phyloP scores from a whole-genome alignment of 805 yeast genomes.

The Pichia exigua region DNA sequence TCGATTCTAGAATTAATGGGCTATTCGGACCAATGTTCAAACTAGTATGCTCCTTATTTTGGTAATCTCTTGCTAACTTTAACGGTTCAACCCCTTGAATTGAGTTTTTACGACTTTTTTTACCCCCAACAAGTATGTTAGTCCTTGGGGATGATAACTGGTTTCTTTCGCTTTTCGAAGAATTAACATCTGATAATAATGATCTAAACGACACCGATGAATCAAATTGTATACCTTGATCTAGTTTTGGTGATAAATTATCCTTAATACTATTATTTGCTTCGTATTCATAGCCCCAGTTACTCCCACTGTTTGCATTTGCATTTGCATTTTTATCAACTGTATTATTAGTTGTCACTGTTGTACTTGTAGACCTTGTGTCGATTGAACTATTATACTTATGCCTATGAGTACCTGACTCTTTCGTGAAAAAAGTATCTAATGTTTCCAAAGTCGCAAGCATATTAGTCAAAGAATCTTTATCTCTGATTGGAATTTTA shows the following conservation, averaged over 20 bases:
- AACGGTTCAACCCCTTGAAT: constrained; percentile 17
- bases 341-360: constrained; percentile 17
- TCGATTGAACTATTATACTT: constrained; percentile 51
- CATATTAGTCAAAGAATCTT: constrained; percentile 76
- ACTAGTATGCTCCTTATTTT: neutral
- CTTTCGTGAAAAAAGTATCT: constrained; percentile 81
- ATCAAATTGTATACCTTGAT: constrained; percentile 15
- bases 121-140: neutral
- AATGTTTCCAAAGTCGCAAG: constrained; percentile 87
- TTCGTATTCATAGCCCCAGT: neutral
- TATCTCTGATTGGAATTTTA: constrained; percentile 44
- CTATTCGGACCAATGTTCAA: neutral
- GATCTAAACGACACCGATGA: constrained; percentile 72
- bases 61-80: constrained; percentile 10
- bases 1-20: neutral
- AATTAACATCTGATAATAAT: constrained; percentile 14
- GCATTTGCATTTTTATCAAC: constrained; percentile 2
- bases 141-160: constrained; percentile 9
- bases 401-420: constrained; percentile 31
- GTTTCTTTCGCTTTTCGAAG: constrained; percentile 5
- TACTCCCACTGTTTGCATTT: neutral
- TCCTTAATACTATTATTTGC: neutral
- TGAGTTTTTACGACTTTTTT: constrained; percentile 6
- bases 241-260: neutral
- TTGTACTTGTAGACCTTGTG: constrained; percentile 41